These are phyloP conservation scores for Apiospora malaysiana DNA, from an alignment of 2,329 filamentous ascomycete species.

Conservation along the genomic window DNA sequence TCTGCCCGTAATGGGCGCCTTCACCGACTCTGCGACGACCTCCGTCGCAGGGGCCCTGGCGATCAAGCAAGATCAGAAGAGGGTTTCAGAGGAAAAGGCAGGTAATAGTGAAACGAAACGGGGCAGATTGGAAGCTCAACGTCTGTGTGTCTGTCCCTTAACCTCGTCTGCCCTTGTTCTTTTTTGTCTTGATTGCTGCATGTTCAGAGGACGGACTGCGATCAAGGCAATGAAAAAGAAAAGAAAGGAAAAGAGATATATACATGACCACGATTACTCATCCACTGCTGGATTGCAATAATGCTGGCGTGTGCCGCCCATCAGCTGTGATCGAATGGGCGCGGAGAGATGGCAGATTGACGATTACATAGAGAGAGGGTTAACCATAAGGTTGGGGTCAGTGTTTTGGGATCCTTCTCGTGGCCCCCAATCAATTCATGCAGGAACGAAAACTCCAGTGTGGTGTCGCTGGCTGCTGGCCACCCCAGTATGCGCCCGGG, in stretches of 20 bases:
- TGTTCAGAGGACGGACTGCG: not conserved
- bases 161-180: not conserved
- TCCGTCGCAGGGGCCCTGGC: slow-evolving; percentile 23
- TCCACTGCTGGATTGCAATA: not conserved
- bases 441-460: not conserved
- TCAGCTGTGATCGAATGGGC: not conserved
- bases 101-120: slow-evolving; percentile 19
- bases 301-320: not conserved
- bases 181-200: not conserved
- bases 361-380: not conserved
- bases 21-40: slow-evolving; percentile 22
- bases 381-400: not conserved
- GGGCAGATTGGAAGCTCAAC: not conserved
- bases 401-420: not conserved
- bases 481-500: not conserved
- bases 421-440: slow-evolving; percentile 10
- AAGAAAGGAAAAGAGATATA: not conserved
- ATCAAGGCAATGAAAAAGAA: not conserved
- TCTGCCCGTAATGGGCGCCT: slow-evolving; percentile 8
- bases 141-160: slow-evolving; percentile 1
- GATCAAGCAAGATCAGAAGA: slow-evolving; percentile 17
- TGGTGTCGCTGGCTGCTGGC: not conserved
- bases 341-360: not conserved
- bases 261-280: slow-evolving; percentile 1
- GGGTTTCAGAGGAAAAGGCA: slow-evolving; percentile 23